Conservation (phyloP, 2,329 filamentous ascomycete species). For the Neurospora sp. region DNA sequence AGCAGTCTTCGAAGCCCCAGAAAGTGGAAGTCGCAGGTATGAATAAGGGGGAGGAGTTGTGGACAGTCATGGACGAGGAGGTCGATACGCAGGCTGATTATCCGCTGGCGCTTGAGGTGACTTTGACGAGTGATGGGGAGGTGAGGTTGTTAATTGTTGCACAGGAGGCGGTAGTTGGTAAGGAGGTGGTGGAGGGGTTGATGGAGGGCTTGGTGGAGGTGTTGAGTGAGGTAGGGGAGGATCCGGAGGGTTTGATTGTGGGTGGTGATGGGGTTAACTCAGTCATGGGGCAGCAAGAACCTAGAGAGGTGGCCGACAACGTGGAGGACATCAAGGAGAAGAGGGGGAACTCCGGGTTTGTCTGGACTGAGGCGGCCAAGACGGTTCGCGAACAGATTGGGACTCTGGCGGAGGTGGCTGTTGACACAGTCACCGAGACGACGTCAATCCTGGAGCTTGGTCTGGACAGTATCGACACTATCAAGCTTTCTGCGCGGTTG, state of each 20-base stretch:
- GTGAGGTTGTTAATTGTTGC: constrained; percentile 52
- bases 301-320: neutral
- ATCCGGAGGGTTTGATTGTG: constrained; percentile 4
- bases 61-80: constrained; percentile 41
- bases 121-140: constrained; percentile 35
- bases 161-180: constrained; percentile 31
- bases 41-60: constrained; percentile 39
- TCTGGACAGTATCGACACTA: constrained; percentile 84
- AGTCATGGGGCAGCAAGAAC: neutral
- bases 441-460: constrained; percentile 72
- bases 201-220: constrained; percentile 30
- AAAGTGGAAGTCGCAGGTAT: constrained; percentile 41
- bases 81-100: constrained; percentile 49
- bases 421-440: constrained; percentile 40
- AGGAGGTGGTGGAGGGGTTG: constrained; percentile 22
- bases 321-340: too few relatives aligned
- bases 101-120: constrained; percentile 67
- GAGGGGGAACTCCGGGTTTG: too few relatives aligned
- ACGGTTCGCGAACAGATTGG: constrained; percentile 53
- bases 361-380: constrained; percentile 47
- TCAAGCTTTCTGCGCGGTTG: constrained; percentile 69
- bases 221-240: constrained; percentile 17
- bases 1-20: constrained; percentile 21
- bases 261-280: neutral
- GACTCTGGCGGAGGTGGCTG: constrained; percentile 43